Conservation (phyloP, 108 stramenopile species). For the Seminavis robusta region DNA sequence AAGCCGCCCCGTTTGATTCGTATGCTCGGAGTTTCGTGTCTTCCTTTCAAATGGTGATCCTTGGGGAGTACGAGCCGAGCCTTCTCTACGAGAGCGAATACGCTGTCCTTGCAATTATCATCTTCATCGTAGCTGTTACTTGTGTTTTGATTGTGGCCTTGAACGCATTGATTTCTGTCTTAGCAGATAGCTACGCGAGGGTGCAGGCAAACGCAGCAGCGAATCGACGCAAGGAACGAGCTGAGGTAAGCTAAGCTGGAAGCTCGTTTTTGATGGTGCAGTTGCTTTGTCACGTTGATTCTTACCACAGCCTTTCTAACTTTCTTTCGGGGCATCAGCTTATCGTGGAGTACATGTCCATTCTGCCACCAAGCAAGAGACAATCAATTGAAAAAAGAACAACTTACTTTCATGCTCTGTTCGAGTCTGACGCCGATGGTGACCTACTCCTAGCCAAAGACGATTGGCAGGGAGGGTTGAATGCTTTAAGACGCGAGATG, state of each 20-base stretch:
- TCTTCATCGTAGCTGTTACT: conserved; percentile 27
- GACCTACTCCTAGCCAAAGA: conserved; percentile 19
- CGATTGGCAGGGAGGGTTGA: conserved; percentile 40
- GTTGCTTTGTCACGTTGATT: too few relatives aligned
- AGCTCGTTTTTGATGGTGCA: too few relatives aligned
- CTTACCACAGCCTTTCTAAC: too few relatives aligned
- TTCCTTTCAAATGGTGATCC: conserved; percentile 28
- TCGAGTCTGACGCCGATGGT: conserved; percentile 33
- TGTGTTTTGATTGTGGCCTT: conserved; percentile 27
- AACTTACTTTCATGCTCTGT: conserved; percentile 18
- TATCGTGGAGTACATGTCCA: conserved; percentile 34
- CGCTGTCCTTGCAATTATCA: conserved; percentile 6
- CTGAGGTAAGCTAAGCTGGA: too few relatives aligned
- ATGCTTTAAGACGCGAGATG: conserved; percentile 23
- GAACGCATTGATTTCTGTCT: conserved; percentile 36
- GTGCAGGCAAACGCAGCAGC: conserved; percentile 34
- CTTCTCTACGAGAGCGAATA: conserved; percentile 13
- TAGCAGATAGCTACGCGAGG: conserved; percentile 34
- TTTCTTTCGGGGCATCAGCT: too few relatives aligned
- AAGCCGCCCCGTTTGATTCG: conserved; percentile 19
- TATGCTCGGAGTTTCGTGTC: conserved; percentile 22
- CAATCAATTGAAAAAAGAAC: conserved; percentile 33
- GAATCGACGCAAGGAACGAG: conserved; percentile 26
- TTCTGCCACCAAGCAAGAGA: conserved; percentile 26
- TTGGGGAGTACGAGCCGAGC: conserved; percentile 25